phyloP scores from a whole-genome alignment of 2,329 filamentous ascomycete species.

The Calonectria pauciramosa region DNA sequence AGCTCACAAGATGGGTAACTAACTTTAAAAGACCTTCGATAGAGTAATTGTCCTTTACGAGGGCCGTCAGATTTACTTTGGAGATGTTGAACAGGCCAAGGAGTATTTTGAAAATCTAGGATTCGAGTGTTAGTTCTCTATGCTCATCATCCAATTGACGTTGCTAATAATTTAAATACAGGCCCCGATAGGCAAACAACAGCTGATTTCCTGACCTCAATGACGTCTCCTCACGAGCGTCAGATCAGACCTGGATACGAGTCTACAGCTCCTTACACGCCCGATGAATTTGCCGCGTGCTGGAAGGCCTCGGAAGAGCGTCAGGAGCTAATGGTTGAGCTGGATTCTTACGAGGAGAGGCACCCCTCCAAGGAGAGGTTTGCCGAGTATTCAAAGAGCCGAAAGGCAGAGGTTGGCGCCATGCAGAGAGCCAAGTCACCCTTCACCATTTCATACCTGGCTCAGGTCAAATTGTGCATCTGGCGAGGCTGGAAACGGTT shows the following conservation, averaged over 20 bases:
- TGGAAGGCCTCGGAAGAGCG: conserved; percentile 47
- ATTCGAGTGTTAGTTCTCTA: conserved; percentile 38
- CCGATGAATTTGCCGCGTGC: conserved; percentile 53
- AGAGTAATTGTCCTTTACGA: conserved; percentile 78
- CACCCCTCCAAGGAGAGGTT: conserved; percentile 38
- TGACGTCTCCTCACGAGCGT: conserved; percentile 57
- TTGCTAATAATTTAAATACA: not conserved
- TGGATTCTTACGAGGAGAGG: conserved; percentile 44
- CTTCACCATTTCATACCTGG: conserved; percentile 61
- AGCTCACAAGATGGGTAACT: not conserved
- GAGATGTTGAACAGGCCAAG: conserved; percentile 68
- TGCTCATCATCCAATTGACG: too few species aligned
- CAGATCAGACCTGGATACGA: conserved; percentile 49
- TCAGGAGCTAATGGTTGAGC: conserved; percentile 45
- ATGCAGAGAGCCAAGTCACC: conserved; percentile 59
- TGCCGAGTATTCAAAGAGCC: conserved; percentile 36
- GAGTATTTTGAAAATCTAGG: conserved; percentile 68
- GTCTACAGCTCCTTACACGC: conserved; percentile 50
- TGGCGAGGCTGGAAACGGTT: conserved; percentile 56
- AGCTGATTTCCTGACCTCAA: conserved; percentile 52
- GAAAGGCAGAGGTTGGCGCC: conserved; percentile 47
- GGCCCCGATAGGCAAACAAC: conserved; percentile 45
- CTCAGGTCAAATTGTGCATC: conserved; percentile 59
- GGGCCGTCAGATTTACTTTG: conserved; percentile 77
- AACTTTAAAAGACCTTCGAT: conserved; percentile 70